phyloP scores from a whole-genome alignment of 2,329 filamentous ascomycete genomes.

The Chaetomiaceae sp. region DNA sequence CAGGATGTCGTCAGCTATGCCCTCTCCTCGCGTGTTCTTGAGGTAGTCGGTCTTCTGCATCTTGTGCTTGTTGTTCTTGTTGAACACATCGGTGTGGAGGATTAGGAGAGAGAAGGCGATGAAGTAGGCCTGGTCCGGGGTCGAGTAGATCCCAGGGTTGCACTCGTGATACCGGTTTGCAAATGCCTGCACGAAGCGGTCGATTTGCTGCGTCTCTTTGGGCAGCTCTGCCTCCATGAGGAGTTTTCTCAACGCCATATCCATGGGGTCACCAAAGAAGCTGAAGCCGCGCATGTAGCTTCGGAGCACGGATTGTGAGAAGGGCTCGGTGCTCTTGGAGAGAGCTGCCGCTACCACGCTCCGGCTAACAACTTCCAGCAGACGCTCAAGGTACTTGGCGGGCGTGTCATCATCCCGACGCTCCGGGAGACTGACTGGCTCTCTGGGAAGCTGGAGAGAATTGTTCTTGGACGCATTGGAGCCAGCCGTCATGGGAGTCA shows the following conservation, averaged over 20 bases:
- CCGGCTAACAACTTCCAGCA: conserved; percentile 75
- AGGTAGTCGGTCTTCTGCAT: conserved; percentile 96
- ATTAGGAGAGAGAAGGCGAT: conserved; percentile 96
- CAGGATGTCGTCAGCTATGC: conserved; percentile 87
- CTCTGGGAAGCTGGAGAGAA: conserved; percentile 71
- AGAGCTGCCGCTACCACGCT: conserved; percentile 80
- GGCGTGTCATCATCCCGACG: conserved; percentile 84
- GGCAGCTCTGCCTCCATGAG: conserved; percentile 95
- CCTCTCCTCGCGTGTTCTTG: conserved; percentile 88
- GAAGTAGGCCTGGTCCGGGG: conserved; percentile 93
- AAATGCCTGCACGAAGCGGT: conserved; percentile 88
- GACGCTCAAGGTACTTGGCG: conserved; percentile 76
- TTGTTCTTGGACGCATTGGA: conserved; percentile 73
- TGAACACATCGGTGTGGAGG: conserved; percentile 97
- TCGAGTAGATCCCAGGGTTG: conserved; percentile 90
- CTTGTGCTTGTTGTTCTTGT: conserved; percentile 99
- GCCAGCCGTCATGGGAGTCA: conserved; percentile 64
- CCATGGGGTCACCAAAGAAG: conserved; percentile 95
- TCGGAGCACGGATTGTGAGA: conserved; percentile 75
- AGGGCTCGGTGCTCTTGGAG: conserved; percentile 80
- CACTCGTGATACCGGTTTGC: conserved; percentile 97
- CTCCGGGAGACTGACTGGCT: conserved; percentile 68
- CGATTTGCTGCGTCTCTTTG: conserved; percentile 97
- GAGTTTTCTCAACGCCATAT: conserved; percentile 94
- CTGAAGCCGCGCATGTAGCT: conserved; percentile 95